A percentile compares a stretch with the other conserved stretches of the same genome.
Evolutionary conservation across 441 rosid genomes (phyloP).

Genomic region (Aleurites moluccanus): DNA sequence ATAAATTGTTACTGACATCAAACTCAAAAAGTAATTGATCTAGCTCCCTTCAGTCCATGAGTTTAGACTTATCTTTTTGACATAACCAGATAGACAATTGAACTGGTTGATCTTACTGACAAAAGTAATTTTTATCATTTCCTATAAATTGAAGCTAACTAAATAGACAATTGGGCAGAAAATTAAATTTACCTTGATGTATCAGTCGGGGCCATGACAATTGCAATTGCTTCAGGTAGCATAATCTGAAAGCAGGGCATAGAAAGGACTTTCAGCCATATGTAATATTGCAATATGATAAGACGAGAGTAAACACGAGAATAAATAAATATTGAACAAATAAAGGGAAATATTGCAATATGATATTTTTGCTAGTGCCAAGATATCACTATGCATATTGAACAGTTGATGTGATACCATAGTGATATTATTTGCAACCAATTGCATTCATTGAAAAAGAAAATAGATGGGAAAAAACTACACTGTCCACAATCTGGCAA

Average conservation of each 20-base stretch:
- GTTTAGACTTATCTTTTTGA: not conserved
- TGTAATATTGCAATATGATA: not conserved
- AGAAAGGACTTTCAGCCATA: constrained; percentile 10
- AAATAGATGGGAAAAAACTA: not conserved
- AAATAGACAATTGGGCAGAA: not conserved
- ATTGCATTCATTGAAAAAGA: not conserved
- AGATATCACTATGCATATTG: not conserved
- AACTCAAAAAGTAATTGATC: not conserved
- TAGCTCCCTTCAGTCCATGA: not conserved
- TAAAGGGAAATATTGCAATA: too few species aligned
- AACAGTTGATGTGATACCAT: not conserved
- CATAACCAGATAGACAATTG: not conserved
- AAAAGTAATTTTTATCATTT: not conserved
- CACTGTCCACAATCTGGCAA: not conserved
- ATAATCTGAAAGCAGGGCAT: constrained; percentile 56
- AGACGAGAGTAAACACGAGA: not conserved
- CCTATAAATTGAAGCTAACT: constrained; percentile 9
- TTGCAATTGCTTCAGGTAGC: constrained; percentile 95
- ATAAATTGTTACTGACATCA: not conserved
- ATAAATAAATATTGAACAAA: not conserved
- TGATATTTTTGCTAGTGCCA: not conserved
- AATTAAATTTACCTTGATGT: constrained; percentile 48
- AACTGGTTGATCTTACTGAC: not conserved
- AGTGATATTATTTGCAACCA: not conserved
- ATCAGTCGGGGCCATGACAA: constrained; percentile 96